A percentile compares a stretch with the other conserved stretches of the same genome.
Evolutionary conservation across 2,329 filamentous ascomycete species (phyloP).

Genomic region (Epichloe sp.): DNA sequence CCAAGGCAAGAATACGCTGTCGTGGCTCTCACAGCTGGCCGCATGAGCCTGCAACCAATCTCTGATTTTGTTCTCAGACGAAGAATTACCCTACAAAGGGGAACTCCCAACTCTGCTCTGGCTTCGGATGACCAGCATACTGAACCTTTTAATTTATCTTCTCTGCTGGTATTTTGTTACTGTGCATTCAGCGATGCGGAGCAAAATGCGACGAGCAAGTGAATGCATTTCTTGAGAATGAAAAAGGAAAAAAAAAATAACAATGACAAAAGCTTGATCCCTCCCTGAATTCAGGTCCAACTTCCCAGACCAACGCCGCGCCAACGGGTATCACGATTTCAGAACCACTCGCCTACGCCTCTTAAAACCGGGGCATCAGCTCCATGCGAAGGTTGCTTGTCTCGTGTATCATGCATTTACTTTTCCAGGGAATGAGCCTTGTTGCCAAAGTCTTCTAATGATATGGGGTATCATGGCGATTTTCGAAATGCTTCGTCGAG

Average conservation of each 20-base stretch:
- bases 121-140: neutral
- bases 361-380: neutral
- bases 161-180: neutral
- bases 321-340: slow-evolving; percentile 13
- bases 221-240: neutral
- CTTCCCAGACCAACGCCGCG: slow-evolving; percentile 9
- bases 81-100: too few relatives aligned
- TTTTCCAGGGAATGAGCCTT: neutral
- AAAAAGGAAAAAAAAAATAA: neutral
- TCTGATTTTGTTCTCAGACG: too few relatives aligned
- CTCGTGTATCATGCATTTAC: neutral
- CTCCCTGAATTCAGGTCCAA: neutral
- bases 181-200: neutral
- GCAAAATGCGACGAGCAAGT: neutral
- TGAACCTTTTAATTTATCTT: neutral
- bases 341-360: slow-evolving; percentile 2
- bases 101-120: too few relatives aligned
- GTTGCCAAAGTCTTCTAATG: neutral
- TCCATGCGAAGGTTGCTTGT: neutral
- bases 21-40: too few relatives aligned
- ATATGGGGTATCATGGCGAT: neutral
- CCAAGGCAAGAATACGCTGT: too few relatives aligned
- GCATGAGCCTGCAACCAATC: too few relatives aligned
- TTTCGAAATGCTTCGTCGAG: slow-evolving; percentile 25
- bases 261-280: neutral